These are phyloP conservation scores for Aspergillus sergii DNA, from an alignment of 2,329 filamentous ascomycete genomes.

Conservation along the genomic window DNA sequence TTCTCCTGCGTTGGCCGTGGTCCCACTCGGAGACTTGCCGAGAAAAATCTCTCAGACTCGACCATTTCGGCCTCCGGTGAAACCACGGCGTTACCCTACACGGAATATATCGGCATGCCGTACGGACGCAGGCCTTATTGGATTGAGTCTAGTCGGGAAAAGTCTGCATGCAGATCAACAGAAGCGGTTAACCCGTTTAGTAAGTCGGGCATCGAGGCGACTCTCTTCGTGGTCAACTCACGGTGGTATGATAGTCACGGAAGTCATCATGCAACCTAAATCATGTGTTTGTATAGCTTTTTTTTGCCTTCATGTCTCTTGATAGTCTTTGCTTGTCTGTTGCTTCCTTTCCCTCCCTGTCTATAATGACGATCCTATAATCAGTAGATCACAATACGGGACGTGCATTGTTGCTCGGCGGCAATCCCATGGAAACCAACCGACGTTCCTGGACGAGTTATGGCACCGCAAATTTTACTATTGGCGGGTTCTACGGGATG, in stretches of 20 bases:
- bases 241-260: not conserved
- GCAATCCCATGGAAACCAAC: not conserved
- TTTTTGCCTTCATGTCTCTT: not conserved
- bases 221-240: not conserved
- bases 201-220: not conserved
- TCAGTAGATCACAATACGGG: not conserved
- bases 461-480: not conserved
- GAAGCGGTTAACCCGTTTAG: not conserved
- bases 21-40: slow-evolving; percentile 14
- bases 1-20: not conserved
- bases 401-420: not conserved
- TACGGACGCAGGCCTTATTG: not conserved
- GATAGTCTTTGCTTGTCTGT: not conserved
- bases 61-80: slow-evolving; percentile 16
- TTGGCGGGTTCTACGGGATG: not conserved
- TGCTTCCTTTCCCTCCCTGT: not conserved
- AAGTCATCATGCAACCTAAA: not conserved
- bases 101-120: slow-evolving; percentile 14
- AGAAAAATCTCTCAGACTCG: not conserved
- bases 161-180: slow-evolving; percentile 6
- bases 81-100: slow-evolving; percentile 4
- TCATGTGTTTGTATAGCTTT: not conserved
- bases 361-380: not conserved
- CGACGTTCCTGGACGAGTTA: not conserved
- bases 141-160: not conserved